Base-by-base conservation (phyloP, 768 basidiomycete genomes). In the Leucocoprinus leucothites region DNA sequence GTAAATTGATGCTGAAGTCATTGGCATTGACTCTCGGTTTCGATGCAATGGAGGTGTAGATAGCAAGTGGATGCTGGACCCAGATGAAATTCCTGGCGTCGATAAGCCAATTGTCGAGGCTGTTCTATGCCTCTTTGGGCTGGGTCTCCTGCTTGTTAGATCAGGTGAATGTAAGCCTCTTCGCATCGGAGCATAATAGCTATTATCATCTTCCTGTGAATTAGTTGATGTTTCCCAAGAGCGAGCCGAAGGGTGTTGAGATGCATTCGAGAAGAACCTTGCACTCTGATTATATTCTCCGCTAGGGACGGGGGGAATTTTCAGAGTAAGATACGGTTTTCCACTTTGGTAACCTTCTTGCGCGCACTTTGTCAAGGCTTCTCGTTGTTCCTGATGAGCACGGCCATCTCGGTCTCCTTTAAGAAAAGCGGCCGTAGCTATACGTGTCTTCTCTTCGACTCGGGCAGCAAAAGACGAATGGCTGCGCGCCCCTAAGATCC, bases 381-480 rank as follows among this genome's bases (percentile, higher is more conserved):
- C 14, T 16, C 18, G 24, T 25, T 53, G 38, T 42, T 31, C 14
- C 9, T 41, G 26, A 16, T 11, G 47, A 18, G 22, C 16, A 9
- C 22, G 28, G 40, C 3, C 40, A 34, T 22, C 28, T 9, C 31
- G 31, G 21, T 35, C 41, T 31, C 48, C 48, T 9, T 34, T 42
- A 11, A 49, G 40, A 13, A 43, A 56, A n/a, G 28, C 47, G 14
- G 38, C 47, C 8, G 47, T 48, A 22, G 31, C 31, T 21, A 49
- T 53, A 36, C 66, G 61, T 24, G 72, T 64, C 59, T 77, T 80
- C 50, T 77, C 71, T 53, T 75, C 72, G 3, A 78, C 72, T 45
- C 76, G 77, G 31, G 61, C 59, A 34, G 76, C 64, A 65, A 84
- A 80, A 3, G 72, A 71, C 18, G 76, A 71, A 18, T 66, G 69